Evolutionary conservation across 805 yeast species (phyloP), one percentile per base, ranked within the genome.

Genomic region (Suhomyces kilbournensis): DNA sequence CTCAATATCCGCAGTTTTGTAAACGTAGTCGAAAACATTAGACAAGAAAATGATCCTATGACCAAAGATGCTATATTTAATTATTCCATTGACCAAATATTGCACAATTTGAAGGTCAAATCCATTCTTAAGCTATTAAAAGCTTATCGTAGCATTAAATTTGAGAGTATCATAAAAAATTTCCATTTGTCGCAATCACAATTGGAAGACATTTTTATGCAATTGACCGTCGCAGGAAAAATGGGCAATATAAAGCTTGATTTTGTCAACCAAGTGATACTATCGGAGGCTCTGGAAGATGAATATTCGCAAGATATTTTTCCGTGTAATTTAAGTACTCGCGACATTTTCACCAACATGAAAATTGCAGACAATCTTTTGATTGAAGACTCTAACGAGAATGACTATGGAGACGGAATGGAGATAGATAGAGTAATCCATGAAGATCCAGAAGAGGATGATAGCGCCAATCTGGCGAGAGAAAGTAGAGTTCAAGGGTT

Each of bases 91-190:
- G 51, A 55, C 9, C 57, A 61, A 15, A 70, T 74, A 7, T 52
- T 63, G 22, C 53, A 60, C 19, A 68, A 72, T 46, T 64, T 75
- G 42, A 64, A 66, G 48, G 59, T 65, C n/a, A 72, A 68, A 45
- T 58, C 68, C 15, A 50, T 74, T 3, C 49, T 61, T n/a, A 65
- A 68, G 46, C 58, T 63, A 26, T 54, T 69, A 28, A 65, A 64
- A 38, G 67, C 77, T 1, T 75, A 70, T 52, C 61, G 62, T 23
- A 53, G 63, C 1, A 52, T 75, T 1, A 54, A 58, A 20, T 69
- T 73, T 49, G 69, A 63, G 7, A 70, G 54, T 44, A 52, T 74
- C 14, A 53, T 53, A 19, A 30, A 53, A 0, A 60, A 59, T 23
- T 58, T 74, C 30, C 50, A 58, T 12, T 39, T 60, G 10, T 28